phyloP scores from a whole-genome alignment of 2,329 filamentous ascomycete species.

The Apiospora rasikravindrae region DNA sequence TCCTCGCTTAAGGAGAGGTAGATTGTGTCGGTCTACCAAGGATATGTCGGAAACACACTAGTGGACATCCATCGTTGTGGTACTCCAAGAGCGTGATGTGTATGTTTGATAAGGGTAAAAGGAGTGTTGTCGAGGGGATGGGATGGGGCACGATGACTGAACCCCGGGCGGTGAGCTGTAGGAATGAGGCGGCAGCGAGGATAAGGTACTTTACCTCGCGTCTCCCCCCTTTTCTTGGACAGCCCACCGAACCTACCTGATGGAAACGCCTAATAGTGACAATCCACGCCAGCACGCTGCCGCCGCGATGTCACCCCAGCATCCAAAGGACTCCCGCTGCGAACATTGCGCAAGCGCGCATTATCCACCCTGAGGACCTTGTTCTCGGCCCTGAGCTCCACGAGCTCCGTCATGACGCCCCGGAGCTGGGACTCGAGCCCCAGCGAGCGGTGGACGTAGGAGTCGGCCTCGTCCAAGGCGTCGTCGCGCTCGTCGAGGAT shows the following conservation, averaged over 20 bases:
- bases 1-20: background rate
- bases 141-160: background rate
- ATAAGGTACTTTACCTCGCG: background rate
- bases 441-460: background rate
- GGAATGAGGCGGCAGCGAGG: background rate
- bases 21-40: background rate
- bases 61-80: constrained; percentile 2
- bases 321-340: background rate
- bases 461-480: background rate
- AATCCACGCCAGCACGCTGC: background rate
- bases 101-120: background rate
- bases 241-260: background rate
- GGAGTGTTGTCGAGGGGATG: background rate
- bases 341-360: background rate
- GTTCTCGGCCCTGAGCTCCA: background rate
- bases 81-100: background rate
- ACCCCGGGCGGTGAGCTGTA: background rate
- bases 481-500: constrained; percentile 13
- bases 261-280: background rate
- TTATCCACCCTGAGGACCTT: background rate
- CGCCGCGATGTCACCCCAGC: background rate
- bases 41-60: background rate
- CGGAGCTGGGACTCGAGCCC: background rate
- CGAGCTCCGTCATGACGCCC: background rate
- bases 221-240: background rate